Evolutionary conservation across 768 basidiomycete genomes (phyloP).

Genomic region (Kwoniella europaea): DNA sequence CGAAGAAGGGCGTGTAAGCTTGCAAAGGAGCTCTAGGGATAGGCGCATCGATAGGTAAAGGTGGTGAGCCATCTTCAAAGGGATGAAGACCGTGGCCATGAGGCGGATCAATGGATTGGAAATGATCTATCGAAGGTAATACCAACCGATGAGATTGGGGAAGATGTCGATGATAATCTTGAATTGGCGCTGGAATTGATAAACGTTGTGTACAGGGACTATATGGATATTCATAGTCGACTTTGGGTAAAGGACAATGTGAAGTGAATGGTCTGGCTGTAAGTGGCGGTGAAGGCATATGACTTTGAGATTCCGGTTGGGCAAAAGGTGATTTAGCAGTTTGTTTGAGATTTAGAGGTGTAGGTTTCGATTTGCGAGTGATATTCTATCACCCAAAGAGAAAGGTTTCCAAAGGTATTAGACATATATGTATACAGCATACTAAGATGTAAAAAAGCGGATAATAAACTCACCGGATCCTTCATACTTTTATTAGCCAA

Average conservation of each 20-base stretch:
- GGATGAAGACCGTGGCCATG: not conserved
- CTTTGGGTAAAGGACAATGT: not conserved
- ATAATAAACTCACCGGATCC: conserved; percentile 4
- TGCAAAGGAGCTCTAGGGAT: conserved; percentile 10
- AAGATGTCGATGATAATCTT: not conserved
- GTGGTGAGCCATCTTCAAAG: not conserved
- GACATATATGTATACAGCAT: not conserved
- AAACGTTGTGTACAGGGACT: not conserved
- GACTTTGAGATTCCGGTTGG: too few species aligned
- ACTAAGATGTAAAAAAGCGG: not conserved
- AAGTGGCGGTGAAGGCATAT: conserved; percentile 8
- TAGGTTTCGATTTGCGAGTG: conserved; percentile 7
- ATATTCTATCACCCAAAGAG: not conserved
- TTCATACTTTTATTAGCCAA: not conserved
- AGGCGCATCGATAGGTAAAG: conserved; percentile 14
- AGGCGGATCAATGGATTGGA: not conserved
- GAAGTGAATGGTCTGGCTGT: not conserved
- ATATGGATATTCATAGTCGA: not conserved
- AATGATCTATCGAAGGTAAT: not conserved
- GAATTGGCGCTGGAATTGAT: not conserved
- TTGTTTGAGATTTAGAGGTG: not conserved
- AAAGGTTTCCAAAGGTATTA: not conserved
- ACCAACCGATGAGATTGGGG: not conserved
- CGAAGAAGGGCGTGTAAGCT: conserved; percentile 5
- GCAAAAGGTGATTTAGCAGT: not conserved